Evolutionary conservation across 192 early-diverging fungal genomes (phyloP).

Genomic region (Pilobolus umbonatus): DNA sequence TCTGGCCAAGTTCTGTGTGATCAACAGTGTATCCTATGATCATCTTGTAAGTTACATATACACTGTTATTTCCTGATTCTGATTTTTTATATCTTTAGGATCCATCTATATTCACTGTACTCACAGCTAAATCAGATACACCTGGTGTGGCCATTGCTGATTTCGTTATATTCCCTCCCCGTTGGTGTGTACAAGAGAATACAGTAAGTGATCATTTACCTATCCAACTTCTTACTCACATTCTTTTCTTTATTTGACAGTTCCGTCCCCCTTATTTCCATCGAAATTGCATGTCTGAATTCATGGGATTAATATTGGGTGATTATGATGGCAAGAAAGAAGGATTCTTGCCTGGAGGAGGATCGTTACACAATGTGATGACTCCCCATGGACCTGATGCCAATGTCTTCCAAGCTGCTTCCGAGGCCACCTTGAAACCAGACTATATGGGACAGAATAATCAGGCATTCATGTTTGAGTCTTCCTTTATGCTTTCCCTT

Average conservation of each 20-base stretch:
- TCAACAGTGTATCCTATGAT: conserved; percentile 89
- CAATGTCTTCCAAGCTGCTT: conserved; percentile 68
- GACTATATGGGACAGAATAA: conserved; percentile 77
- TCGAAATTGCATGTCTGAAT: conserved; percentile 97
- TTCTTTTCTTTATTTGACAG: conserved; percentile 30
- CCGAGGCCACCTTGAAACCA: conserved; percentile 66
- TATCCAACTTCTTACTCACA: background rate
- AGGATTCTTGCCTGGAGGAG: conserved; percentile 91
- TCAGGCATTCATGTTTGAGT: conserved; percentile 96
- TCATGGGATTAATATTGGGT: conserved; percentile 94
- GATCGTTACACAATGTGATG: conserved; percentile 79
- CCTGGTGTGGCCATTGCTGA: conserved; percentile 87
- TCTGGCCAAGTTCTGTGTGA: conserved; percentile 72
- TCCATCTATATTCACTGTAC: conserved; percentile 95
- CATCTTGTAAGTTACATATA: conserved; percentile 57
- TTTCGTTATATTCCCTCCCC: conserved; percentile 96
- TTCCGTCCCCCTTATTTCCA: conserved; percentile 96
- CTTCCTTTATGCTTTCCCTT: conserved; percentile 71
- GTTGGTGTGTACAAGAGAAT: conserved; percentile 86
- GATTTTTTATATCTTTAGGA: conserved; percentile 49
- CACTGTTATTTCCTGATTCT: conserved; percentile 1
- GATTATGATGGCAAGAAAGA: conserved; percentile 91
- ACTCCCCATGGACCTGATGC: conserved; percentile 91
- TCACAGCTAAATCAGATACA: conserved; percentile 83
- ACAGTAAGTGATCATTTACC: conserved; percentile 59